Percentiles rank a stretch among this genome's conserved stretches.
These are phyloP conservation scores for Penicillium sp. DNA, from an alignment of 2,329 filamentous ascomycete genomes.

Conservation along the genomic window DNA sequence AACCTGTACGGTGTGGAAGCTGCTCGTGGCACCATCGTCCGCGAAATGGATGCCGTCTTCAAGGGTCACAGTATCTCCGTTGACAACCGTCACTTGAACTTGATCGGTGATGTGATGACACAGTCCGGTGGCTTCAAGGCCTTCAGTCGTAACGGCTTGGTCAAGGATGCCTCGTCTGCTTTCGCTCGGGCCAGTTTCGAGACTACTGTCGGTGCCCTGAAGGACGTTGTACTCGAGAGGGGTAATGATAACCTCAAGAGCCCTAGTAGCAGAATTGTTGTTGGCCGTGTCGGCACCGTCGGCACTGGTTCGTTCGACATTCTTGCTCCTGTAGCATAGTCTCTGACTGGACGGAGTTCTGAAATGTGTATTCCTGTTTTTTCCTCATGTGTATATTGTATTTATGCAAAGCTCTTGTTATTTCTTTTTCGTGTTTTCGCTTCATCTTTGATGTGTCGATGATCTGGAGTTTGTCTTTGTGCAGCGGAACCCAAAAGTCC, in stretches of 20 bases:
- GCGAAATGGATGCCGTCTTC: constrained; percentile 83
- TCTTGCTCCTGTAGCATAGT: constrained; percentile 53
- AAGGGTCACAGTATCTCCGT: constrained; percentile 86
- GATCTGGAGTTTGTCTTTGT: constrained; percentile 38
- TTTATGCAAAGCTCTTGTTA: constrained; percentile 14
- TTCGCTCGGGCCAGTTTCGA: constrained; percentile 99
- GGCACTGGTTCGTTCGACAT: constrained; percentile 94
- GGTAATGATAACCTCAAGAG: constrained; percentile 86
- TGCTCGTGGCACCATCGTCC: constrained; percentile 79
- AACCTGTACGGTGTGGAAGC: constrained; percentile 89
- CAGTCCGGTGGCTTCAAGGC: constrained; percentile 81
- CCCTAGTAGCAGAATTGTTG: constrained; percentile 83
- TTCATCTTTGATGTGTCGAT: constrained; percentile 34
- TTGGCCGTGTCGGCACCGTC: constrained; percentile 75
- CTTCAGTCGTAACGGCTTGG: constrained; percentile 86
- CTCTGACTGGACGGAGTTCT: constrained; percentile 16
- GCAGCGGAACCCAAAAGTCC: constrained; percentile 38
- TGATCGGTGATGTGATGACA: constrained; percentile 99
- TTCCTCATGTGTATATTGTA: constrained; percentile 27
- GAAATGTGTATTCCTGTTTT: constrained; percentile 18
- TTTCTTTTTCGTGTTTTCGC: constrained; percentile 14
- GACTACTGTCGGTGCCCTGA: constrained; percentile 90
- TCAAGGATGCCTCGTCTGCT: constrained; percentile 75
- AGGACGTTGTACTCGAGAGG: constrained; percentile 83
- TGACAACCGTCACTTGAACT: constrained; percentile 85